Base-by-base conservation (phyloP, 495 filamentous ascomycete genomes). In the Aspergillus avenaceus region DNA sequence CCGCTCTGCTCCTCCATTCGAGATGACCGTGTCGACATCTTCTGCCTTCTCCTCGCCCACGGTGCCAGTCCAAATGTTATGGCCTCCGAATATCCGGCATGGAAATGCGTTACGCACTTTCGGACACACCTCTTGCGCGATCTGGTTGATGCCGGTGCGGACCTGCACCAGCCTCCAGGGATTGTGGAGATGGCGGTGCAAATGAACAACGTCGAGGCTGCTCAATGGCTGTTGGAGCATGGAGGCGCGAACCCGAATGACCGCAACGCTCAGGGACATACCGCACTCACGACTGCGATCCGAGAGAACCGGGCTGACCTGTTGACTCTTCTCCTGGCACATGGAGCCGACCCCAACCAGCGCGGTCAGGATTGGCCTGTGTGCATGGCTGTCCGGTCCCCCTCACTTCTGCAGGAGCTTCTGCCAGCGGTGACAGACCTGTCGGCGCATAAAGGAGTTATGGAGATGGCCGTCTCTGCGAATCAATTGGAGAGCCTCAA, bases 1-100 rank as follows among this genome's bases (percentile, higher is more conserved):
- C 79, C 79, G 0, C 62, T 82, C 0, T 80, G 75, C 62, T 78
- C 79, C 2, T 67, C 78, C 12, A 80, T 82, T 55, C 74, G 78
- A 24, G 75, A 81, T 46, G 71, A 80, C 46, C 65, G 72, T 25
- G 44, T 64, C 13, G 73, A 78, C 53, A 75, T 83, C 41, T 64
- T 83, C 9, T 50, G 69, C 21, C 63, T 79, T 7, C 66, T 83
- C 1, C 66, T 81, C 13, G 52, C 59, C 11, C 65, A 70, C 29
- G 74, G 75, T 11, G 78, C 78, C 9, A 71, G 80, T 56, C 76
- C 80, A 5, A 83, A 81, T 48, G 48, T 74, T 9, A 64, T 65
- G 41, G 75, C 77, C 23, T 70, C 70, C n/a, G 76, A 80, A 49
- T 79, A 78, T 53, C 77, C 78, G 2, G 64, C 70, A 13, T 80